phyloP scores from a whole-genome alignment of 2,329 filamentous ascomycete genomes.

The Penicillium crustosum region DNA sequence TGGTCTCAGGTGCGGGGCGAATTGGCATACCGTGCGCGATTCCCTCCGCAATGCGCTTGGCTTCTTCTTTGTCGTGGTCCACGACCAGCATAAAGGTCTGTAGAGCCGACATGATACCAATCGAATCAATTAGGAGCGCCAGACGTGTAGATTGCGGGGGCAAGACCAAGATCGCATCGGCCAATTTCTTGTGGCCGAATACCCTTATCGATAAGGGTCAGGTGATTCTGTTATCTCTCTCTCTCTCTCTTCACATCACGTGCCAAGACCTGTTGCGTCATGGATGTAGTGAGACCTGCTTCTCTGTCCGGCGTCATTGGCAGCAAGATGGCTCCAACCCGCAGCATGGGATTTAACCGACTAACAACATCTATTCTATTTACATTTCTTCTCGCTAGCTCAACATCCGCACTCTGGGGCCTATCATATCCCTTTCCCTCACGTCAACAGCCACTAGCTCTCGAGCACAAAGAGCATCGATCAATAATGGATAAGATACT shows the following conservation, averaged over 20 bases:
- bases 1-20: conserved; percentile 10
- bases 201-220: conserved; percentile 38
- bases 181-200: conserved; percentile 26
- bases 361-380: conserved; percentile 12
- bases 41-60: conserved; percentile 45
- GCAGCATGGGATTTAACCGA: conserved; percentile 19
- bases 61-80: conserved; percentile 49
- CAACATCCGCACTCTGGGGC: conserved; percentile 16
- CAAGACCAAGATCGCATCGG: conserved; percentile 12
- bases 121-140: conserved; percentile 16
- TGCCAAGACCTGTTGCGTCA: conserved; percentile 24
- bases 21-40: conserved; percentile 44
- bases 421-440: conserved; percentile 4
- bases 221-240: conserved; percentile 21
- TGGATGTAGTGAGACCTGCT: conserved; percentile 10
- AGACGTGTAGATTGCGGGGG: conserved; percentile 10
- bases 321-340: conserved; percentile 2
- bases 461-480: conserved; percentile 25
- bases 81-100: conserved; percentile 51
- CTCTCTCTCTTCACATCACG: conserved; percentile 19
- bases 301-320: not conserved
- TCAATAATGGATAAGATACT: conserved; percentile 27
- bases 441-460: conserved; percentile 14
- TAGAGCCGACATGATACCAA: conserved; percentile 47
- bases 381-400: conserved; percentile 12